These are phyloP conservation scores for Xylaria flabelliformis DNA, from an alignment of 495 filamentous ascomycete species.

Conservation along the genomic window DNA sequence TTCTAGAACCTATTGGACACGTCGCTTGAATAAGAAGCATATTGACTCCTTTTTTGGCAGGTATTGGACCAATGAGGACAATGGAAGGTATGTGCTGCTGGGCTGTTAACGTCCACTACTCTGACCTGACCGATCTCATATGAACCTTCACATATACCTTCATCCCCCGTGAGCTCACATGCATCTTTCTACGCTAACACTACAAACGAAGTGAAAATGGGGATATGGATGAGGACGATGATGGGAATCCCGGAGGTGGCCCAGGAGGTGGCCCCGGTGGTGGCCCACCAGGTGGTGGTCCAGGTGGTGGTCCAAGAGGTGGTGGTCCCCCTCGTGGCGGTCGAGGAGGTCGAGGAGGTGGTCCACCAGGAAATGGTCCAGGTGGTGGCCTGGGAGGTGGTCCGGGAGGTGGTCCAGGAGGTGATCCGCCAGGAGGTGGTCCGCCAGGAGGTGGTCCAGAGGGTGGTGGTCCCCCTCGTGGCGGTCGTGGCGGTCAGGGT, in stretches of 20 bases:
- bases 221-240: neutral
- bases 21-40: neutral
- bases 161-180: neutral
- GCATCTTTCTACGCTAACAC: neutral
- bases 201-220: neutral
- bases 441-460: neutral
- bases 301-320: neutral
- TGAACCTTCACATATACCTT: neutral
- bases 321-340: no score
- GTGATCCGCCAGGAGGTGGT: no score
- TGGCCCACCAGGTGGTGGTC: neutral
- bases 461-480: neutral
- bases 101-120: neutral
- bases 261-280: neutral
- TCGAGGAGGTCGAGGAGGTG: no score
- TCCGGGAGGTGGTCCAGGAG: no score
- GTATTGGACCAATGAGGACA: neutral
- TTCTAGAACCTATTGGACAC: neutral
- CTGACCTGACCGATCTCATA: neutral
- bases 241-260: neutral
- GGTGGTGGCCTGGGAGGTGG: no score
- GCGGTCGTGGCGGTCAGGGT: neutral
- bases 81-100: neutral
- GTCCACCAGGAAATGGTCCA: no score
- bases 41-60: conserved; percentile 1